Base-by-base conservation (phyloP, 768 basidiomycete genomes). In the Rhodotorula kratochvilovae region DNA sequence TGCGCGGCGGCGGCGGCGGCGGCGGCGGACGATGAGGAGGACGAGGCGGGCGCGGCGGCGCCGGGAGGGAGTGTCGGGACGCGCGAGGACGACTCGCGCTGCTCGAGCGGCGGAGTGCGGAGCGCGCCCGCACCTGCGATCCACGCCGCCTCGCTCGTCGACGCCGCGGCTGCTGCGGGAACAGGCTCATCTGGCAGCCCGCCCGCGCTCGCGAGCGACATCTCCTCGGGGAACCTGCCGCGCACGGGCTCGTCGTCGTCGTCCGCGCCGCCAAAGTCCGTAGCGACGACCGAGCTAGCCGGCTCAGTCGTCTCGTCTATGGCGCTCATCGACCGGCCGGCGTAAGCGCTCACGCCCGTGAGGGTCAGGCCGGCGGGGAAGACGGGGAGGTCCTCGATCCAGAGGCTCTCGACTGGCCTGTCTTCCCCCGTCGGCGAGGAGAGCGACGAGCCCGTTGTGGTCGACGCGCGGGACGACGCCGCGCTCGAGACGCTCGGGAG, bases 291-390 rank as follows among this genome's bases (percentile, higher is more conserved):
- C 33, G 54, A 55, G 33, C 31, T 55, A 33, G 68, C 68, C 25
- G 69, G 69, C 55, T 70, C 69, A 21, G 69, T 70, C 54, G 23
- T 21, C 45, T 66, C 69, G 64, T 61, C 63, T 36, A 70, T 65
- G 15, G 59, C 59, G 16, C 45, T 50, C 64, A 70, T 65, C 0
- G 59, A 61, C 0, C 69, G 36, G 13, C 63, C 63, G 17, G 53
- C 63, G n/a, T 70, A 70, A 12, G 69, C 63, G 6, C 43, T 48
- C 7, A 45, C 10, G 55, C 33, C 60, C 46, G 25, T 61, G 25
- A 31, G 27, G 23, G 25, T 61, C 25, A 31, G 27, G 23, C 46
- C 66, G 17, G 43, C 7, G 31, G 61, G 50, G 43, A 35, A n/a
- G 36, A 46, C 29, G 55, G 25, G 42, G 6, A 19, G 35, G 19